Percentiles rank a stretch among this genome's conserved stretches.
Evolutionary conservation across 805 yeast species (phyloP).

Genomic region (Grigorovia humatica): DNA sequence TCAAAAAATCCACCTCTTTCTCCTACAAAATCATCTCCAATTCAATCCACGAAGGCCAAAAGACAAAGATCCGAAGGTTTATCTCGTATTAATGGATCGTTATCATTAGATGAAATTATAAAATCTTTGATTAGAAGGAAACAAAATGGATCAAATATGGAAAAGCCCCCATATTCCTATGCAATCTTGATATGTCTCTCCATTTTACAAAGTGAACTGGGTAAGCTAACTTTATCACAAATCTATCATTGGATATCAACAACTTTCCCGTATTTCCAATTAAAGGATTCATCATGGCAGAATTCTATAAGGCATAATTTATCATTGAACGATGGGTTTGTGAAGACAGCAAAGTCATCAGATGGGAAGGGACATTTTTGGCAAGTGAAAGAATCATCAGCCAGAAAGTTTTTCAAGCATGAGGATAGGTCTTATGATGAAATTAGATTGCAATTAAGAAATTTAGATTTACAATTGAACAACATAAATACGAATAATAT

Average conservation of each 20-base stretch:
- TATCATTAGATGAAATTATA: constrained; percentile 23
- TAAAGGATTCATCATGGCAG: constrained; percentile 92
- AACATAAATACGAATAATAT: neutral
- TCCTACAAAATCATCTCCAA: constrained; percentile 27
- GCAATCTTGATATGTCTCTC: constrained; percentile 60
- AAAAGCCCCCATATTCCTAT: constrained; percentile 88
- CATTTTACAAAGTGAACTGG: constrained; percentile 14
- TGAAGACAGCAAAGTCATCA: constrained; percentile 79
- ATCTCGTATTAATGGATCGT: constrained; percentile 23
- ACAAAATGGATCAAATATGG: constrained; percentile 8
- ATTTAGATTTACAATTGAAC: constrained; percentile 6
- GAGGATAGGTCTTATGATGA: constrained; percentile 19
- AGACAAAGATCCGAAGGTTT: constrained; percentile 22
- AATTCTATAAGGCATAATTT: constrained; percentile 92
- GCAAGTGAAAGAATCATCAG: constrained; percentile 79
- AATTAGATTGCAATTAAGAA: constrained; percentile 13
- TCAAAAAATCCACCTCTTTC: constrained; percentile 15
- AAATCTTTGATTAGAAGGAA: constrained; percentile 16
- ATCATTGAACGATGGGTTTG: constrained; percentile 85
- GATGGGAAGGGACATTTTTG: constrained; percentile 86
- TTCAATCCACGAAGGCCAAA: constrained; percentile 20
- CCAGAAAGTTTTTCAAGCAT: constrained; percentile 63
- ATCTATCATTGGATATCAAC: constrained; percentile 88
- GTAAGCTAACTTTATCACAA: constrained; percentile 64
- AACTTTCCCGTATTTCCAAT: constrained; percentile 72